Evolutionary conservation across 2,329 filamentous ascomycete genomes (phyloP).

Genomic region (Neoscytalidium dimidiatum): DNA sequence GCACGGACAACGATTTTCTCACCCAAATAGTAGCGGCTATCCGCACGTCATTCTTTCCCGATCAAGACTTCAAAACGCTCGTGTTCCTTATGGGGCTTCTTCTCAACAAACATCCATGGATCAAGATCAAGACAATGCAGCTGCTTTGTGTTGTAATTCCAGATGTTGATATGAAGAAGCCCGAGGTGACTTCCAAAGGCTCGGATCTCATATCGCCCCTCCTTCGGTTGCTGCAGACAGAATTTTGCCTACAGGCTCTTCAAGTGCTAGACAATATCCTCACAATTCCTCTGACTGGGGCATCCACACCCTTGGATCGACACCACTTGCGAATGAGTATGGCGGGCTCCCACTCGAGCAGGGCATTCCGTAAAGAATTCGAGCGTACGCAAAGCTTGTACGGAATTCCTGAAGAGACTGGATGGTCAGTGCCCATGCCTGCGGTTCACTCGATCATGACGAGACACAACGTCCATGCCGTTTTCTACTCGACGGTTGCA

Average conservation of each 20-base stretch:
- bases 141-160: conserved; percentile 83
- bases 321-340: conserved; percentile 98
- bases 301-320: conserved; percentile 76
- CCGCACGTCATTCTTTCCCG: conserved; percentile 75
- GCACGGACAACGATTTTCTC: conserved; percentile 74
- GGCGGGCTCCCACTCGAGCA: conserved; percentile 78
- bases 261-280: conserved; percentile 94
- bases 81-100: conserved; percentile 89
- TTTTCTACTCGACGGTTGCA: conserved; percentile 86
- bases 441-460: conserved; percentile 86
- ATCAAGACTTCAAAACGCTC: conserved; percentile 79
- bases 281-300: conserved; percentile 73
- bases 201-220: conserved; percentile 94
- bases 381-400: conserved; percentile 93
- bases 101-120: conserved; percentile 85
- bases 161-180: conserved; percentile 88
- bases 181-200: conserved; percentile 85
- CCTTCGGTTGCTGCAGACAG: conserved; percentile 83
- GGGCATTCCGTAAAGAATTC: conserved; percentile 87
- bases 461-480: conserved; percentile 88
- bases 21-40: conserved; percentile 72
- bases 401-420: conserved; percentile 91
- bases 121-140: conserved; percentile 91
- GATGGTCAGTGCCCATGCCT: conserved; percentile 94
- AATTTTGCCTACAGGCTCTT: conserved; percentile 89